phyloP scores from a whole-genome alignment of 352 stramenopile genomes.

The Phytophthora hibernalis region DNA sequence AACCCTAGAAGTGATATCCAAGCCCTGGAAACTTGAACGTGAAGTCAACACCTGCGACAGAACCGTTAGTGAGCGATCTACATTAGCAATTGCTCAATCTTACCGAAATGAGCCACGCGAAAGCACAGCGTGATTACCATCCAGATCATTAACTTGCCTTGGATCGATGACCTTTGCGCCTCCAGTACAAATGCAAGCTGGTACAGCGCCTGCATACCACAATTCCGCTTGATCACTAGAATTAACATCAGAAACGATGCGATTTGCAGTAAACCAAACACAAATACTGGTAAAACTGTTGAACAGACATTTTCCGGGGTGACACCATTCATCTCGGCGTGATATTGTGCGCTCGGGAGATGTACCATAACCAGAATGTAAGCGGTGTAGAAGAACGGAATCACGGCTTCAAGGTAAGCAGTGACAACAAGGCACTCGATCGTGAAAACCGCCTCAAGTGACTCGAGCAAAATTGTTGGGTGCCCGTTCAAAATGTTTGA shows the following conservation, averaged over 20 bases:
- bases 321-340: conserved; percentile 3
- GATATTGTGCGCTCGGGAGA: conserved; percentile 21
- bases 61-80: not conserved
- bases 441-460: conserved; percentile 1
- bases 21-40: conserved; percentile 4
- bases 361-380: conserved; percentile 8
- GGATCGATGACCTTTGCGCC: conserved; percentile 31
- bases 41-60: not conserved
- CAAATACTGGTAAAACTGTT: conserved; percentile 7
- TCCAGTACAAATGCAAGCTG: conserved; percentile 47
- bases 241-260: conserved; percentile 23
- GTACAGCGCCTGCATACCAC: conserved; percentile 22
- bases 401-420: conserved; percentile 1
- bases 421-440: conserved; percentile 6
- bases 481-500: not conserved
- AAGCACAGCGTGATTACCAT: conserved; percentile 17
- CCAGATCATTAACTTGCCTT: conserved; percentile 45
- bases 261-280: conserved; percentile 24
- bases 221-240: conserved; percentile 6
- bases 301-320: not conserved
- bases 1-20: not conserved
- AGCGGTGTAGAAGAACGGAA: conserved; percentile 5
- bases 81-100: not conserved
- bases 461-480: not conserved
- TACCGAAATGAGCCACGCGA: conserved; percentile 1